Conservation (phyloP, 1,284 basidiomycete genomes). For the Apiotrichum mycotoxinovorans region DNA sequence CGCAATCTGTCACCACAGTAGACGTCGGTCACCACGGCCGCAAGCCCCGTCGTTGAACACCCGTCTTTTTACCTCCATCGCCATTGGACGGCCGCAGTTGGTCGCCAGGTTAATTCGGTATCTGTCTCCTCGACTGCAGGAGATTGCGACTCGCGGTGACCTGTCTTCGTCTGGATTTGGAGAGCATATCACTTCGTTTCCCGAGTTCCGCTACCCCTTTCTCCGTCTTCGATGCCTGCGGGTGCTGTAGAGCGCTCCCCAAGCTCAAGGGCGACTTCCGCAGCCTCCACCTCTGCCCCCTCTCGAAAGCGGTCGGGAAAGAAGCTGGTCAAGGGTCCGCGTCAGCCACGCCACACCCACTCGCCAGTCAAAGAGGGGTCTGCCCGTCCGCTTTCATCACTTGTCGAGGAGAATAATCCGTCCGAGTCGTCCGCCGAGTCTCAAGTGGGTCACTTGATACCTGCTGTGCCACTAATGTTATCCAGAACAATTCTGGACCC, state of each 20-base stretch:
- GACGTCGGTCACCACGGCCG: too few species aligned
- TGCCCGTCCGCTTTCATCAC: not conserved
- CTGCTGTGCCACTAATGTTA: not conserved
- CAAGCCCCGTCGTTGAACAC: too few species aligned
- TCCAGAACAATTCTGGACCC: not conserved
- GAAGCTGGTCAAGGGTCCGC: not conserved
- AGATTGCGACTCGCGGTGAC: too few species aligned
- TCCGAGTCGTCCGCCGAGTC: not conserved
- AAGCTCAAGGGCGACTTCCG: not conserved
- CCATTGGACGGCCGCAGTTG: too few species aligned
- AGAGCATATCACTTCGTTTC: too few species aligned
- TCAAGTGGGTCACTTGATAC: not conserved
- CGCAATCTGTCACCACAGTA: too few species aligned
- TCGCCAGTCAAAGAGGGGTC: not conserved
- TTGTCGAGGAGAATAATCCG: not conserved
- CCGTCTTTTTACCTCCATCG: too few species aligned
- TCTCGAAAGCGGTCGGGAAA: not conserved
- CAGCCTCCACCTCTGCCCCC: not conserved
- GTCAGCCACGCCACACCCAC: not conserved
- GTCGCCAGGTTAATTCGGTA: too few species aligned
- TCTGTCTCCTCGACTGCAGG: too few species aligned
- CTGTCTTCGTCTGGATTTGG: too few species aligned
- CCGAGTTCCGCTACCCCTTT: too few species aligned
- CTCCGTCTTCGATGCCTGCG: not conserved
- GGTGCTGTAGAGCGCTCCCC: not conserved